phyloP scores from a whole-genome alignment of 306 rosid genomes.

The Abrus precatorius region DNA sequence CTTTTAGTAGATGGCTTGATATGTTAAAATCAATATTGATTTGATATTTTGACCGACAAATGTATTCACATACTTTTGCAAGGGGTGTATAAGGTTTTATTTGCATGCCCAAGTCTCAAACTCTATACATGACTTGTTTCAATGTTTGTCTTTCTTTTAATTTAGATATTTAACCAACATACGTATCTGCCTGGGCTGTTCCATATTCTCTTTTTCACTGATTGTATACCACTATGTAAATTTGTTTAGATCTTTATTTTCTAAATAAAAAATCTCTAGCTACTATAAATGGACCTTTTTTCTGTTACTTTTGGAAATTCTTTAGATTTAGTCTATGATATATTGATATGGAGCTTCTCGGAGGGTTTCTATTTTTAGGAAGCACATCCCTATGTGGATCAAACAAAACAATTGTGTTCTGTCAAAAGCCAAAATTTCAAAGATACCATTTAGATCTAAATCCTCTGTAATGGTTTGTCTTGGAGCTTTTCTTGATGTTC shows the following conservation, averaged over 20 bases:
- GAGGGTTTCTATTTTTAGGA: neutral
- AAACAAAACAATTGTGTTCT: neutral
- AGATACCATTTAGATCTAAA: slow-evolving; percentile 6
- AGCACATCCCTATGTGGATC: neutral
- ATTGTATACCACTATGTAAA: neutral
- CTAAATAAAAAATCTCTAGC: neutral
- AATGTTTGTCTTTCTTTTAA: neutral
- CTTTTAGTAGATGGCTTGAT: neutral
- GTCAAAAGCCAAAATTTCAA: neutral
- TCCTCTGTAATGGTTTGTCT: slow-evolving; percentile 8
- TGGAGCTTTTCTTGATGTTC: neutral
- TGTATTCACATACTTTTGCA: slow-evolving; percentile 10
- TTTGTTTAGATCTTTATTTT: neutral
- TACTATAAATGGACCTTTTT: slow-evolving; percentile 15
- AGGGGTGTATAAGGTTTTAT: neutral
- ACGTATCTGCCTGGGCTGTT: neutral
- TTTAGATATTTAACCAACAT: neutral
- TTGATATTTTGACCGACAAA: slow-evolving; percentile 1
- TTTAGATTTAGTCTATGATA: neutral
- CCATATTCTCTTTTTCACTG: neutral
- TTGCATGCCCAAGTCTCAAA: neutral
- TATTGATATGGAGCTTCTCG: neutral
- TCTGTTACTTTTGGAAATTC: neutral
- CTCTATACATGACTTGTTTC: neutral
- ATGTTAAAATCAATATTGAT: neutral